Base-by-base conservation (phyloP, 768 basidiomycete species). In the Macrolepiota albuminosa region DNA sequence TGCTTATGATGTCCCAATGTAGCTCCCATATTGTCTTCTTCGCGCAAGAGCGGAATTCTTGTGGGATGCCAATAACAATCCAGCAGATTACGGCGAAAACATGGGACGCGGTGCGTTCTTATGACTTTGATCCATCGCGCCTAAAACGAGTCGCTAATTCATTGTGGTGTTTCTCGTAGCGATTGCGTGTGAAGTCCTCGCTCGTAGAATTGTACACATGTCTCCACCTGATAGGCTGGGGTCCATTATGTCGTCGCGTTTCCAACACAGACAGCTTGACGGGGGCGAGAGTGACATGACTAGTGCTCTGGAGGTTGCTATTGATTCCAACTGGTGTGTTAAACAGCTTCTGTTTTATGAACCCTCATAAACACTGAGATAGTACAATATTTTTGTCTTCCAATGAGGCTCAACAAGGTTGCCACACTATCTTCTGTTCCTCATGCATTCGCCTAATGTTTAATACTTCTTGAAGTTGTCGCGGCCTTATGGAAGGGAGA, bases 71-170 rank as follows among this genome's bases (percentile, higher is more conserved):
- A 85, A 88, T 64, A 78, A 84, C 52, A 85, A 93, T 71, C 84
- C 91, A 34, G 88, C 93, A 4, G 90, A 96, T 69, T 92, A 88
- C 68, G 92, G 85, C 48, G 95, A 97, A 74, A 94, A 94, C 64
- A 65, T 82, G 18, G 85, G 89, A 64, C 80, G 95, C 73, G 93
- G 92, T 85, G 73, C 52, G 77, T 59, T 51, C 39, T 21, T 57
- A 37, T 34, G 33, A 52, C 33, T 48, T 48, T 33, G 29, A 33
- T 52, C 10, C 33, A n/a, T 54, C 54, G 56, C 54, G 42, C 36
- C 39, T 14, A 47, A 26, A 49, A 66, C 36, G 58, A 49, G 37
- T 48, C 46, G n/a, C 48, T 42, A 53, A 43, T 21, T 10, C 18
- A 6, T 11, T 18, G 21, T 43, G 3, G 39, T 39, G 39, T 43